These are phyloP conservation scores for Serendipita vermifera DNA, from an alignment of 768 basidiomycete species.

Conservation along the genomic window DNA sequence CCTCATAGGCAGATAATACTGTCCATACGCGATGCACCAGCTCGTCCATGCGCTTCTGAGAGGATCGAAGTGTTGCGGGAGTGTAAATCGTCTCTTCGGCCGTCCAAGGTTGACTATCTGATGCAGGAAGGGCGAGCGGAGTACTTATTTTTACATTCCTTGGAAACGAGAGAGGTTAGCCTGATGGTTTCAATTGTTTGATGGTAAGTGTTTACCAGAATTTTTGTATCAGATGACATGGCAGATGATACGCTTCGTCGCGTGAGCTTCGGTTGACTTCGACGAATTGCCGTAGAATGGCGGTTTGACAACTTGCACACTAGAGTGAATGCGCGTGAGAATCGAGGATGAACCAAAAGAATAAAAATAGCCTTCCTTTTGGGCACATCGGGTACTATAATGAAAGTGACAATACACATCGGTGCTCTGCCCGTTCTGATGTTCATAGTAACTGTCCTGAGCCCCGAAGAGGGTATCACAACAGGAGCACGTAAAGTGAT, in stretches of 20 bases:
- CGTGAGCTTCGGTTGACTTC: constrained; percentile 97
- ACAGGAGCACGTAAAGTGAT: constrained; percentile 97
- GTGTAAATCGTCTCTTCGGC: not conserved
- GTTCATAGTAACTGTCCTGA: constrained; percentile 98
- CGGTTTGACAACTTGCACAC: constrained; percentile 93
- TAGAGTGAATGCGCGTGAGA: constrained; percentile 42
- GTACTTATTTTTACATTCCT: constrained; percentile 7
- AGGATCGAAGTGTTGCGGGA: not conserved
- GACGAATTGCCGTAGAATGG: constrained; percentile 97
- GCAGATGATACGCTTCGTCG: constrained; percentile 99
- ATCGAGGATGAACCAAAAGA: not conserved
- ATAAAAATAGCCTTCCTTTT: not conserved
- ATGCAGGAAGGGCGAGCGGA: not conserved
- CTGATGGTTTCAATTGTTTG: too few species aligned
- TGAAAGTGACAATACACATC: constrained; percentile 98
- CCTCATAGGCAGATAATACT: constrained; percentile 94
- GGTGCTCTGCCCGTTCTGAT: constrained; percentile 42
- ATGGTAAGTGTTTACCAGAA: not conserved
- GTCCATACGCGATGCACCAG: constrained; percentile 25
- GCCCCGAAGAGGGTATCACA: constrained; percentile 94
- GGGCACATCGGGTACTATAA: constrained; percentile 92
- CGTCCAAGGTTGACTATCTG: not conserved
- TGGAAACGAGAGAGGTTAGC: too few species aligned
- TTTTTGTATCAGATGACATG: constrained; percentile 90
- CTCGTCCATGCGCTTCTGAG: constrained; percentile 1